Conservation (phyloP, 495 filamentous ascomycete species). For the Xylaria scruposa region DNA sequence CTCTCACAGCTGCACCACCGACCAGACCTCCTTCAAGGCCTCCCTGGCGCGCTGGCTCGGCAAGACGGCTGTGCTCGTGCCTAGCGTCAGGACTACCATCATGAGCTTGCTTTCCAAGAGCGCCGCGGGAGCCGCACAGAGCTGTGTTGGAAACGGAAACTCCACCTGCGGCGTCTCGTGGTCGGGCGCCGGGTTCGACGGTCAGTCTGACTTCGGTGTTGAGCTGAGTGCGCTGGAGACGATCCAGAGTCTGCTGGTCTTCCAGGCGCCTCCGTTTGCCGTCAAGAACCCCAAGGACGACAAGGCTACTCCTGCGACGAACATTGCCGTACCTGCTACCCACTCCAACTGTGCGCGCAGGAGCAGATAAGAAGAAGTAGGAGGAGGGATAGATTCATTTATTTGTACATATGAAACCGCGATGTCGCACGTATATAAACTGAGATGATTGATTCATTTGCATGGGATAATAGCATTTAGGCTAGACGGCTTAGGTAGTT, state of each 20-base stretch:
- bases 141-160: constrained; percentile 65
- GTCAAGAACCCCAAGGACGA: constrained; percentile 14
- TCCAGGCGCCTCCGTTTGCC: constrained; percentile 35
- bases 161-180: constrained; percentile 74
- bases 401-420: constrained; percentile 22
- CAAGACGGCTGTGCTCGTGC: constrained; percentile 69
- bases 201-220: constrained; percentile 61
- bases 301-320: neutral
- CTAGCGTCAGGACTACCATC: constrained; percentile 61
- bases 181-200: constrained; percentile 65
- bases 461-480: neutral
- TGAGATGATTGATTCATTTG: neutral
- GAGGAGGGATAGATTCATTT: neutral
- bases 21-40: constrained; percentile 78
- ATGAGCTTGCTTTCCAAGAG: constrained; percentile 60
- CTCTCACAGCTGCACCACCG: constrained; percentile 67
- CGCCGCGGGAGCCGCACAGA: constrained; percentile 65
- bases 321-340: neutral
- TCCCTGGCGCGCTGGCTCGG: constrained; percentile 79
- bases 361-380: neutral
- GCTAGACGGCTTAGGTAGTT: neutral
- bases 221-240: constrained; percentile 66
- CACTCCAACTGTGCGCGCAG: neutral
- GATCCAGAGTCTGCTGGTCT: constrained; percentile 57
- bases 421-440: constrained; percentile 16